Conservation (phyloP, 2,329 filamentous ascomycete species). For the Alternaria viburni region DNA sequence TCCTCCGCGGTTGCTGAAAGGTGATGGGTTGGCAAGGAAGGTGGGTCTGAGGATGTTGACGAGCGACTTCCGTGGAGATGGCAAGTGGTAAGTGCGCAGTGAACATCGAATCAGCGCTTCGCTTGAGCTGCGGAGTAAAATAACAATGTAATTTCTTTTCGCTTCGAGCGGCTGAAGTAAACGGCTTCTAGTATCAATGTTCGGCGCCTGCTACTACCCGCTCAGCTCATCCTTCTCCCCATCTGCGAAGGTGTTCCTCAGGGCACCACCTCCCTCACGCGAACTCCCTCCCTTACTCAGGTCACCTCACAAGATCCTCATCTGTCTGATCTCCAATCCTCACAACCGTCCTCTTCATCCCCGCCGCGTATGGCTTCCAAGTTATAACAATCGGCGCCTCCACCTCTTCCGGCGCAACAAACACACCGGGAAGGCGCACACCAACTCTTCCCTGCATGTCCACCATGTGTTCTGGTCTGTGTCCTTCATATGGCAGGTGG, state of each 20-base stretch:
- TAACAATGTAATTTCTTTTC: neutral
- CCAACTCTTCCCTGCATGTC: neutral
- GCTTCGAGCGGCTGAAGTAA: neutral
- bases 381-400: neutral
- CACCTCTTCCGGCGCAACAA: neutral
- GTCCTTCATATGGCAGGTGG: fast-evolving
- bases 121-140: neutral
- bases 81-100: neutral
- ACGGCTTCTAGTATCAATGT: neutral
- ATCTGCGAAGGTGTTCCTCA: neutral
- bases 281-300: neutral
- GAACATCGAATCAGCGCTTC: neutral
- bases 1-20: neutral
- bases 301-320: neutral
- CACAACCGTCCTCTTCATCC: neutral
- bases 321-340: neutral
- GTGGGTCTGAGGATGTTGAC: neutral
- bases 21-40: neutral
- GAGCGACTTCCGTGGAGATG: neutral
- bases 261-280: too few species aligned
- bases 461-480: neutral
- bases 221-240: neutral
- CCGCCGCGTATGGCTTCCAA: neutral
- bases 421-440: neutral
- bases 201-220: neutral